Evolutionary conservation across 345 rosid genomes (phyloP).

Genomic region (Citrus maxima): DNA sequence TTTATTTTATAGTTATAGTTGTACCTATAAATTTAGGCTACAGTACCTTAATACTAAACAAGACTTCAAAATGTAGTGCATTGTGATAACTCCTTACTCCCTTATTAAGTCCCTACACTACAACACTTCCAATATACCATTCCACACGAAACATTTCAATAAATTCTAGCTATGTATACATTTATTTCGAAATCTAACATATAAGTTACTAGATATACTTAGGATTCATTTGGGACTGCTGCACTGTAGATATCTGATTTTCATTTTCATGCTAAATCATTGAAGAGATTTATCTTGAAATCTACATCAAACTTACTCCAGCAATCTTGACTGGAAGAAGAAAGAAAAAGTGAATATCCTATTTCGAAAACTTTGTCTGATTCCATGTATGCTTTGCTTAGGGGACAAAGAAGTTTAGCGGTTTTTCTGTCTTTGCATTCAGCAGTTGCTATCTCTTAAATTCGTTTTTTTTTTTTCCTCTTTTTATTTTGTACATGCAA

Average conservation of each 20-base stretch:
- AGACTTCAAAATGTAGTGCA: neutral
- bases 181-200: no score
- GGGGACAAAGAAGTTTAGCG: neutral
- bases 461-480: no score
- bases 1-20: no score
- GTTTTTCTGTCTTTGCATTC: neutral
- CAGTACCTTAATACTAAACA: no score
- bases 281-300: neutral
- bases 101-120: neutral
- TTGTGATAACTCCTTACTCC: neutral
- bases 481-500: constrained; percentile 4
- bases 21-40: no score
- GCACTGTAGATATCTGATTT: neutral
- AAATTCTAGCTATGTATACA: no score
- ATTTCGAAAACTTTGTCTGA: no score
- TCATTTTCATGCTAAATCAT: neutral
- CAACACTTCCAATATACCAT: neutral
- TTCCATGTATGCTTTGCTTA: neutral
- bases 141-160: no score
- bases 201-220: neutral
- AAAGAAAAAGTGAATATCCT: neutral
- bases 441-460: neutral
- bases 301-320: no score
- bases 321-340: neutral
- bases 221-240: no score